Base-by-base conservation (phyloP, 2,329 filamentous ascomycete species). In the Aspergillus spinulosporus region DNA sequence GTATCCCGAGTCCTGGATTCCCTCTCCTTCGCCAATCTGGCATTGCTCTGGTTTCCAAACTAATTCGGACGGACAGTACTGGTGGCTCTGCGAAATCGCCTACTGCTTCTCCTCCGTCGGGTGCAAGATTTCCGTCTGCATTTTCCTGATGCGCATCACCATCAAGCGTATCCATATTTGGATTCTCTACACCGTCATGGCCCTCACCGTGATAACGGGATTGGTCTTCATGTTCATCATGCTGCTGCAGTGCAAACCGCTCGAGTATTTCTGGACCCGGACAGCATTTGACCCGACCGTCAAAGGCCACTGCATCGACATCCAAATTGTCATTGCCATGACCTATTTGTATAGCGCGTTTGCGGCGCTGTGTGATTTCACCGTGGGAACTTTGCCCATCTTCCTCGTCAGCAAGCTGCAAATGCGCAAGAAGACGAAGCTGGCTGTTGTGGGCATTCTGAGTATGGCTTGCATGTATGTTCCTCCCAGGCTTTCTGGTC, bases 391-490 rank as follows among this genome's bases (percentile, higher is more conserved):
- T n/a, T 29, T 54, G 29, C 52, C 52, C 1, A 54, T 54, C 3
- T 49, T 54, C 21, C 39, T 54, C 15, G 52, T 54, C 36, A 37
- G 29, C 14, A 54, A 47, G 3, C 29, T 54, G 28, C 52, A 54
- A 6, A 54, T 54, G 52, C 52, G 52, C n/a, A 28, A 8, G 4
- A 42, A 54, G 45, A 54, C 52, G 15, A 54, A 54, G 26, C 1
- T 49, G 2, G 52, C 52, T 9, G 52, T 86, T 3, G 76, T 79
- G 7, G 74, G 76, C 0, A 76, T 87, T 44, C 69, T 87, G 49
- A 74, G 76, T 2, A 79, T 86, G 72, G 85, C 82, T 34, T 83
- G 83, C 63, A 75, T 78, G 68, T 72, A 63, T n/a, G 68, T 64
- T 32, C 6, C 3, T 1, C 31, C 21, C 26, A 7, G 1, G 34